Percentiles rank a stretch among this genome's conserved stretches.
phyloP scores from a whole-genome alignment of 2,329 filamentous ascomycete species.

The Ophiostoma fasciatum region DNA sequence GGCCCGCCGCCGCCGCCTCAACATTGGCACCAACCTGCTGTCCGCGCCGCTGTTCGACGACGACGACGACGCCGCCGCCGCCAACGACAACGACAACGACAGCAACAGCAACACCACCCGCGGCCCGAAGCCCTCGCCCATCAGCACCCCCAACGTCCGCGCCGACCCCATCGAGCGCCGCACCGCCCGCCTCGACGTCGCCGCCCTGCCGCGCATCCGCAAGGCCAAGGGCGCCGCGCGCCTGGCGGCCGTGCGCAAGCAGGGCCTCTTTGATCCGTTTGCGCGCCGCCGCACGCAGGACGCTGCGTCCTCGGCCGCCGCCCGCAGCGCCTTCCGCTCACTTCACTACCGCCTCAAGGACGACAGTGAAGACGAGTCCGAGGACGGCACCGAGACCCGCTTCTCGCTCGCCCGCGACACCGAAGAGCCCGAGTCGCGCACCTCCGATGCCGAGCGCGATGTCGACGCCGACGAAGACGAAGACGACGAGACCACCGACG shows the following conservation, averaged over 20 bases:
- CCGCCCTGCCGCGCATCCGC: constrained; percentile 58
- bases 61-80: constrained; percentile 39
- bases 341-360: constrained; percentile 68
- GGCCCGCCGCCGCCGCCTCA: constrained; percentile 64
- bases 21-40: constrained; percentile 54
- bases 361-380: constrained; percentile 76
- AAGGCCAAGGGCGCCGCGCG: constrained; percentile 46
- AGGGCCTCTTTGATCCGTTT: constrained; percentile 52
- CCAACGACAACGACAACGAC: constrained; percentile 49
- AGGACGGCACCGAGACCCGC: constrained; percentile 56
- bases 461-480: constrained; percentile 4
- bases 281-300: constrained; percentile 37
- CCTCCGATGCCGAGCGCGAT: constrained; percentile 3
- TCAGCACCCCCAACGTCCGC: constrained; percentile 51
- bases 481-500: constrained; percentile 47
- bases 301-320: constrained; percentile 29
- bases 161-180: constrained; percentile 46
- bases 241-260: constrained; percentile 35
- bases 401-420: constrained; percentile 56
- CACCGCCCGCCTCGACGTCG: constrained; percentile 42
- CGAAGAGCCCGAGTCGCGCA: constrained; percentile 62
- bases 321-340: constrained; percentile 53
- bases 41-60: constrained; percentile 29
- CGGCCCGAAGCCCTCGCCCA: no score
- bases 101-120: constrained; percentile 42